These are phyloP conservation scores for Picea abies DNA, from an alignment of 83 land plant genomes.

Conservation along the genomic window DNA sequence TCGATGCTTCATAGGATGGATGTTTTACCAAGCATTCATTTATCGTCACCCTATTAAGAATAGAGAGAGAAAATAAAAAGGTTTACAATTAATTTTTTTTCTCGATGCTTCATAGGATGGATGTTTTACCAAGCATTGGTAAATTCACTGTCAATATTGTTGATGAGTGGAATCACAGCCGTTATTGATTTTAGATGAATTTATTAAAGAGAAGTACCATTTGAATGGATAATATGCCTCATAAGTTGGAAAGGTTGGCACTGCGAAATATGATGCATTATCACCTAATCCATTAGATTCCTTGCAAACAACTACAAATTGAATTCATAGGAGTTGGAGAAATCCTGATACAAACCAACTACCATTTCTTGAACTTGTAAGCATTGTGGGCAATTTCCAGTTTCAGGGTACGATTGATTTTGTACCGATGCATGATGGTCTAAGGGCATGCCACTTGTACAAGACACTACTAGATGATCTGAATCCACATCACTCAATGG, in stretches of 20 bases:
- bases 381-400: background rate
- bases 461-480: background rate
- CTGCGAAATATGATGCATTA: background rate
- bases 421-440: background rate
- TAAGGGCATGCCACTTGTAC: background rate
- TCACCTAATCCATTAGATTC: background rate
- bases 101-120: too few relatives aligned
- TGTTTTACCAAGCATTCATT: too few relatives aligned
- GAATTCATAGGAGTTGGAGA: too few relatives aligned
- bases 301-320: background rate
- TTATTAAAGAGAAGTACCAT: constrained; percentile 1
- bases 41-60: too few relatives aligned
- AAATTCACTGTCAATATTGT: too few relatives aligned
- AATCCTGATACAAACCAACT: background rate
- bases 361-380: background rate
- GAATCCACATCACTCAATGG: background rate
- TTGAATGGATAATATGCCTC: constrained; percentile 7
- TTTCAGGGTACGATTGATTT: background rate
- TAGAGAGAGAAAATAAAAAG: too few relatives aligned
- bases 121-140: too few relatives aligned
- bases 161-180: background rate
- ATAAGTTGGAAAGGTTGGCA: constrained; percentile 5
- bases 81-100: too few relatives aligned
- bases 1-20: too few relatives aligned
- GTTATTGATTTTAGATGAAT: background rate